A percentile compares a stretch with the other conserved stretches of the same genome.
Conservation (phyloP, 148 eudicot genomes). For the Fallopia convolvulus region DNA sequence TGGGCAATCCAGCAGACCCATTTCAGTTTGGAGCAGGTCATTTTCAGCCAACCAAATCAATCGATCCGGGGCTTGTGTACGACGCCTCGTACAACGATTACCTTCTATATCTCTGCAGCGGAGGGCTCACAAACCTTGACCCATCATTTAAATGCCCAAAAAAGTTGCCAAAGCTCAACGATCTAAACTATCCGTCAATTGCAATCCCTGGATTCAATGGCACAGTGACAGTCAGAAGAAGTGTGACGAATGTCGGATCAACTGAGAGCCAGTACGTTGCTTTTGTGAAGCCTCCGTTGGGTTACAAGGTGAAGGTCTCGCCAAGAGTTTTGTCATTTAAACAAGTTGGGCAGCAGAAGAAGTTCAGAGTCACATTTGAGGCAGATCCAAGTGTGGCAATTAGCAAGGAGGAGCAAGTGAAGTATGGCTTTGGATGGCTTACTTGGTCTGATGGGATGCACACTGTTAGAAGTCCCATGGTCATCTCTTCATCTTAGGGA, state of each 20-base stretch:
- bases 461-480: slow-evolving; percentile 63
- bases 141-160: slow-evolving; percentile 52
- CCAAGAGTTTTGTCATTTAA: slow-evolving; percentile 45
- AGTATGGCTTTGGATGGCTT: slow-evolving; percentile 56
- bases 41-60: slow-evolving; percentile 63
- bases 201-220: slow-evolving; percentile 51
- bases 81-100: slow-evolving; percentile 77
- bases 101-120: slow-evolving; percentile 57
- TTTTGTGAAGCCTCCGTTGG: slow-evolving; percentile 42
- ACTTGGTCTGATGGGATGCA: slow-evolving; percentile 66
- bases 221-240: slow-evolving; percentile 37
- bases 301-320: slow-evolving; percentile 39
- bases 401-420: not conserved
- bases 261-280: slow-evolving; percentile 38
- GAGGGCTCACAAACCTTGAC: slow-evolving; percentile 25
- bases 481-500: slow-evolving; percentile 21
- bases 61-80: slow-evolving; percentile 85
- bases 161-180: slow-evolving; percentile 25
- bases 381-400: slow-evolving; percentile 10
- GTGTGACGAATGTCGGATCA: slow-evolving; percentile 58
- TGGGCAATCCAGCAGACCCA: slow-evolving; percentile 47
- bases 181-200: slow-evolving; percentile 67
- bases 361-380: slow-evolving; percentile 47
- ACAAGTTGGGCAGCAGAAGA: slow-evolving; percentile 46
- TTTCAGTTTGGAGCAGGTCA: slow-evolving; percentile 91